A percentile compares a stretch with the other conserved stretches of the same genome.
These are phyloP conservation scores for Coccomyxa sp. DNA, from an alignment of 139 green algal genomes.

Conservation along the genomic window DNA sequence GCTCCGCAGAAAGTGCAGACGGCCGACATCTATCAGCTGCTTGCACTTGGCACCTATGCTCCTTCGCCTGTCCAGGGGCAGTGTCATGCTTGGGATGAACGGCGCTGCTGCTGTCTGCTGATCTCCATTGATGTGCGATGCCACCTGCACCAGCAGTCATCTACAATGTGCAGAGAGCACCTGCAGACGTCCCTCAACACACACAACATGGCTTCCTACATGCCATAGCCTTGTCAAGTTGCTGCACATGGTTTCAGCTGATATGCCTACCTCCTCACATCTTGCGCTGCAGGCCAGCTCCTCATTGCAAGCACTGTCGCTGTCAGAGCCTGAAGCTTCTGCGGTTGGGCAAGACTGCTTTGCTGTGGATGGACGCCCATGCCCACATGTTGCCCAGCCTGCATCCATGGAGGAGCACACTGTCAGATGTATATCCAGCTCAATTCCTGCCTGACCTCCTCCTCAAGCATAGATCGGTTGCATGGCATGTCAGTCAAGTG, in stretches of 20 bases:
- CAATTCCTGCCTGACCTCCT: too few relatives aligned
- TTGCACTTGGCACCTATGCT: constrained; percentile 61
- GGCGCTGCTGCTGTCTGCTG: not conserved
- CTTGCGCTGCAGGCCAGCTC: too few relatives aligned
- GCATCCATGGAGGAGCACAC: too few relatives aligned
- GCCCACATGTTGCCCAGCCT: not conserved
- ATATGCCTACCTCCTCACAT: not conserved
- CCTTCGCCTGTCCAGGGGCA: constrained; percentile 32
- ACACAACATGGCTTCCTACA: not conserved
- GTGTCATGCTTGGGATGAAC: not conserved
- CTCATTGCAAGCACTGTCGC: not conserved
- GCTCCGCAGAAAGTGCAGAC: constrained; percentile 48
- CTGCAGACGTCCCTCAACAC: not conserved
- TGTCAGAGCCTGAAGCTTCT: not conserved
- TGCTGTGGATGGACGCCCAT: not conserved
- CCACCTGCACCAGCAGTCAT: not conserved
- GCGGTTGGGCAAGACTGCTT: not conserved
- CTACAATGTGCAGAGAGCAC: not conserved
- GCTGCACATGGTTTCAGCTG: not conserved
- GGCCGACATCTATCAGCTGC: constrained; percentile 58
- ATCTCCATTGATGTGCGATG: not conserved
- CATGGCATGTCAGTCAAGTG: not conserved
- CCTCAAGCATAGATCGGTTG: too few relatives aligned
- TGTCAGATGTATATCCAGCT: not conserved
- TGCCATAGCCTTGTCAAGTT: not conserved